Conservation (phyloP, 768 basidiomycete species). For the Lentinula lateritia region DNA sequence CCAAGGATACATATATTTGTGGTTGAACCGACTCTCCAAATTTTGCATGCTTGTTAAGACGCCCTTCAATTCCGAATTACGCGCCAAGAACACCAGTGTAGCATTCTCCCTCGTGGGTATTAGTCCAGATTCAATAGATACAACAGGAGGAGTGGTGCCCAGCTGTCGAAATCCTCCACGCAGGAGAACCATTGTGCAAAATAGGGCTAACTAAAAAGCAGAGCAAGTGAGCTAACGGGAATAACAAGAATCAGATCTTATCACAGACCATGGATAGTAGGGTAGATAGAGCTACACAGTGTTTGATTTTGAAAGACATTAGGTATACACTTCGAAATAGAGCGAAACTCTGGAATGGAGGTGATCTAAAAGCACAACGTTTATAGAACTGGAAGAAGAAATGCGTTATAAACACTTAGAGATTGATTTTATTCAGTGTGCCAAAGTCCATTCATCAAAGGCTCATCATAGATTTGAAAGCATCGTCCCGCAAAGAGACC, state of each 20-base stretch:
- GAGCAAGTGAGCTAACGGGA: background rate
- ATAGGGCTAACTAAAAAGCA: background rate
- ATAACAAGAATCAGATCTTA: background rate
- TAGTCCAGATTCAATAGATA: background rate
- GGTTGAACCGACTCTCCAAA: conserved; percentile 65
- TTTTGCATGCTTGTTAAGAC: conserved; percentile 53
- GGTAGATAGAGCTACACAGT: background rate
- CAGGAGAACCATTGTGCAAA: background rate
- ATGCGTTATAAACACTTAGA: too few species aligned
- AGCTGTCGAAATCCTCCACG: background rate
- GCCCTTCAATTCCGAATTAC: conserved; percentile 44
- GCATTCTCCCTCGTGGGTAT: conserved; percentile 4
- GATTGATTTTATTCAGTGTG: too few species aligned
- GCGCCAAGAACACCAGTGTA: conserved; percentile 30
- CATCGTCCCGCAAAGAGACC: too few species aligned
- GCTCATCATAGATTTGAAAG: too few species aligned
- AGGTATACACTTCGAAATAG: background rate
- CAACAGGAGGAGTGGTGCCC: background rate
- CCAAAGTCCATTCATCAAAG: too few species aligned
- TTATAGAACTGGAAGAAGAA: too few species aligned
- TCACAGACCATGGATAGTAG: background rate
- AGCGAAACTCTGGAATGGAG: too few species aligned
- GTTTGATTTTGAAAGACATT: background rate
- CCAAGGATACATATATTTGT: conserved; percentile 60
- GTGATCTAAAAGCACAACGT: too few species aligned